Percentiles rank a stretch among this genome's conserved stretches.
Conservation (phyloP, 2,329 filamentous ascomycete genomes). For the Penicillium griseofulvum region DNA sequence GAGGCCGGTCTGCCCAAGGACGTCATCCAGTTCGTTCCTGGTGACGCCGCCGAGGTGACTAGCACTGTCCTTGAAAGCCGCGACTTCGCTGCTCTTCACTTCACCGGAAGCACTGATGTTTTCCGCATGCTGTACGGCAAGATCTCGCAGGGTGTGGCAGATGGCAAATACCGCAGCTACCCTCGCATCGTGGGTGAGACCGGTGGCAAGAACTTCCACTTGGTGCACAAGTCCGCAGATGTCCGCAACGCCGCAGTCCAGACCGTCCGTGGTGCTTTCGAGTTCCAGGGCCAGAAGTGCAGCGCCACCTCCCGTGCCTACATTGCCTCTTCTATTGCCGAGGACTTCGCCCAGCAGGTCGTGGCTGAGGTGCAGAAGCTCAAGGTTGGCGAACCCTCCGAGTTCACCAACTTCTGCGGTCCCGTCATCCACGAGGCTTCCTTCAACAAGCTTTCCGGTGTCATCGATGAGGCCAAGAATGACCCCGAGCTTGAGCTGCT, state of each 20-base stretch:
- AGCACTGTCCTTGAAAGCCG: conserved; percentile 71
- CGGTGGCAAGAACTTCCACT: conserved; percentile 90
- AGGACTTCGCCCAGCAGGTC: conserved; percentile 66
- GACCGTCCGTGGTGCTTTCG: conserved; percentile 82
- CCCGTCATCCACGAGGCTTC: conserved; percentile 80
- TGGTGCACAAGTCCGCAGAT: conserved; percentile 75
- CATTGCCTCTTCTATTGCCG: conserved; percentile 71
- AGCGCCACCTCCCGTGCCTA: conserved; percentile 79
- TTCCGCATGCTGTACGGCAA: conserved; percentile 86
- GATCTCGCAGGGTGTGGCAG: conserved; percentile 76
- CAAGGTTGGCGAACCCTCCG: conserved; percentile 66
- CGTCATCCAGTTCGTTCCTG: conserved; percentile 91
- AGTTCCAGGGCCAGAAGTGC: conserved; percentile 91
- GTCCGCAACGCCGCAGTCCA: conserved; percentile 75
- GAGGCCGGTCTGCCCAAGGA: conserved; percentile 86
- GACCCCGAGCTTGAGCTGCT: conserved; percentile 71
- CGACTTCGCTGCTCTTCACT: conserved; percentile 88
- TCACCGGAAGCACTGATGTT: conserved; percentile 87
- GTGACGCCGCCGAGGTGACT: conserved; percentile 81
- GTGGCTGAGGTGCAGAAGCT: conserved; percentile 67
- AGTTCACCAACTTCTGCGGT: conserved; percentile 77
- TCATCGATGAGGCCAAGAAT: conserved; percentile 76
- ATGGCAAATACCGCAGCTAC: conserved; percentile 79
- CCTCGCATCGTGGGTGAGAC: conserved; percentile 88
- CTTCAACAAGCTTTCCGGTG: conserved; percentile 74